Base-by-base conservation (phyloP, 2,329 filamentous ascomycete species). In the Aspergillus ruber region DNA sequence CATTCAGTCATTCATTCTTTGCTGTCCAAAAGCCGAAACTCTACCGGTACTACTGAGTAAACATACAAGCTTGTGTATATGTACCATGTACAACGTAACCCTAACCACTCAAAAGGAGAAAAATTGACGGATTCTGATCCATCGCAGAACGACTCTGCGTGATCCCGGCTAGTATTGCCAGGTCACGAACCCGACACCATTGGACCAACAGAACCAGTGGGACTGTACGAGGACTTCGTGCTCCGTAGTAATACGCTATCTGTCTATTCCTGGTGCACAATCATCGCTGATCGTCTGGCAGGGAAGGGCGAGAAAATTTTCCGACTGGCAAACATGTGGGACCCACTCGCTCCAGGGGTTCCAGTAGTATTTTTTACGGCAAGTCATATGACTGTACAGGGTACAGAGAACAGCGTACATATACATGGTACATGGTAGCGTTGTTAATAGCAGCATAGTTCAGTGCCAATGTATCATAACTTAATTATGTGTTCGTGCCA, bases 231-330 rank as follows among this genome's bases (percentile, higher is more conserved):
- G 25, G 10, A 29, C 25, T 29, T 5, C 10, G 25, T 29, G 25
- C 33, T 17, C 33, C 33, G 33, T 17, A 35, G 13, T 35, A 17
- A 29, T 29, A 29, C 25, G 25, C 25, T 29, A 12, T 53, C 39
- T 43, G 46, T 53, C 54, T 56, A 51, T 52, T 52, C 49, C 51
- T 48, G 51, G 51, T 42, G 32, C 46, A 47, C 49, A 53, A 48
- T 56, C 51, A 57, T 57, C 55, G 51, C 48, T 51, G 36, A 39
- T 39, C 36, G 17, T 18, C 17, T 20, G 8, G 36, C 36, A 18
- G 10, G 17, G 36, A 20, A 39, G 18, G 36, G 6, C 17, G 42
- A 49, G 44, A 47, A 53, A 50, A 54, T 53, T 52, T 52, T 52
- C 53, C 49, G 51, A 51, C 44, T 39, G 36, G 36, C 18, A 18